phyloP scores from a whole-genome alignment of 202 grass and related monocot species.

The Zizania palustris region DNA sequence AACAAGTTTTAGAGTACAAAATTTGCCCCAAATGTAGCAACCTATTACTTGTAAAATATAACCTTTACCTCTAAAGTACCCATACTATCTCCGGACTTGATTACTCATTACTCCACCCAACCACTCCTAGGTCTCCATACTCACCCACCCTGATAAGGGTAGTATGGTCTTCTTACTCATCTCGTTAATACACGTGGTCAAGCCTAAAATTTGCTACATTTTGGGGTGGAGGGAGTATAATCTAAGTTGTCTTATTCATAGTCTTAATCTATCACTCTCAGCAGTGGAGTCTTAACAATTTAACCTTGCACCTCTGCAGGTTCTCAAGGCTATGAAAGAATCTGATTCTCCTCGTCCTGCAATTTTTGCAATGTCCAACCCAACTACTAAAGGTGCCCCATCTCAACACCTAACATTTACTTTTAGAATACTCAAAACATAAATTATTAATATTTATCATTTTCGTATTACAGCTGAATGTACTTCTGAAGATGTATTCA shows the following conservation, averaged over 20 bases:
- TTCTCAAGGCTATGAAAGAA: conserved; percentile 92
- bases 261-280: conserved; percentile 10
- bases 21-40: too few relatives aligned
- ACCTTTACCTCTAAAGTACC: too few relatives aligned
- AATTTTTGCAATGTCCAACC: conserved; percentile 99
- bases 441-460: conserved; percentile 30
- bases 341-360: conserved; percentile 87
- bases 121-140: too few relatives aligned
- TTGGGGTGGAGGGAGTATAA: neutral
- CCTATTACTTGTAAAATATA: too few relatives aligned
- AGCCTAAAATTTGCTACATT: too few relatives aligned
- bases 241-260: conserved; percentile 16
- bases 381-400: conserved; percentile 80
- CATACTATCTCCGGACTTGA: too few relatives aligned
- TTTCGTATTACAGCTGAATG: conserved; percentile 76
- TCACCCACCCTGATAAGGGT: too few relatives aligned
- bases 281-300: conserved; percentile 29
- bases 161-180: too few relatives aligned
- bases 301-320: conserved; percentile 51
- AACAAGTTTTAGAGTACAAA: too few relatives aligned
- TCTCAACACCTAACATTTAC: neutral
- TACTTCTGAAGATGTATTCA: conserved; percentile 92
- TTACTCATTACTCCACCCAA: too few relatives aligned
- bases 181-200: too few relatives aligned
- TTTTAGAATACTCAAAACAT: conserved; percentile 31